A percentile compares a stretch with the other conserved stretches of the same genome.
These are phyloP conservation scores for Hanseniaspora opuntiae DNA, from an alignment of 805 yeast species.

Conservation along the genomic window DNA sequence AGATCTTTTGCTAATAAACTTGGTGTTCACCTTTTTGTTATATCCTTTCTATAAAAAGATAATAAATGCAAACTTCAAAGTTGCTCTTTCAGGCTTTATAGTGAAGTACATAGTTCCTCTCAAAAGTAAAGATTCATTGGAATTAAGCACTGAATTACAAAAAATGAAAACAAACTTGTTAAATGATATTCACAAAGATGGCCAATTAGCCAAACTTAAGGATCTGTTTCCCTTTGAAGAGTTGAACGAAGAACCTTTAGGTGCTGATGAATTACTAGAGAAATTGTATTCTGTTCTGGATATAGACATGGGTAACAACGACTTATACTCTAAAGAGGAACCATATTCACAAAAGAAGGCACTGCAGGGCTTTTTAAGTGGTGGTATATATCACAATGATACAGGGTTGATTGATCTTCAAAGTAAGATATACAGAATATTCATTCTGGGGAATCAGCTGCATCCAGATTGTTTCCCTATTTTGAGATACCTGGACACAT, in stretches of 20 bases:
- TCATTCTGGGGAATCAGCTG: slow-evolving; percentile 79
- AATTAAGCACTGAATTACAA: background rate
- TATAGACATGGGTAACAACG: background rate
- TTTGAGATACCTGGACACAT: slow-evolving; percentile 89
- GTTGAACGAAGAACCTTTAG: slow-evolving; percentile 51
- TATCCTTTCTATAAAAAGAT: background rate
- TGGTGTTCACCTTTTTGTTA: background rate
- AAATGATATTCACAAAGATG: background rate
- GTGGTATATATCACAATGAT: slow-evolving; percentile 96
- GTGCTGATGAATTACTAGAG: slow-evolving; percentile 32
- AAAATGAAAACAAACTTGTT: background rate
- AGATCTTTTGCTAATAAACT: background rate
- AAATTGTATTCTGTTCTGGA: slow-evolving; percentile 33
- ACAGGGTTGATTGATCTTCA: slow-evolving; percentile 61
- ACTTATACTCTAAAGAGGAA: slow-evolving; percentile 28
- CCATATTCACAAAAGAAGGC: slow-evolving; percentile 41
- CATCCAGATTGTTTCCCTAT: slow-evolving; percentile 98
- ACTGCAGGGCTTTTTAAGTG: slow-evolving; percentile 61
- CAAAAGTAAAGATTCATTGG: background rate
- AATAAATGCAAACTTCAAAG: background rate
- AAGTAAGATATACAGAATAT: slow-evolving; percentile 58
- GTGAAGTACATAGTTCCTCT: background rate
- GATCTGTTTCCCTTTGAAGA: slow-evolving; percentile 7
- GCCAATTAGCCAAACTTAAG: background rate
- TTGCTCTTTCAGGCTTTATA: background rate